Base-by-base conservation (phyloP, 805 yeast species). In the Wickerhamiella lipophila region DNA sequence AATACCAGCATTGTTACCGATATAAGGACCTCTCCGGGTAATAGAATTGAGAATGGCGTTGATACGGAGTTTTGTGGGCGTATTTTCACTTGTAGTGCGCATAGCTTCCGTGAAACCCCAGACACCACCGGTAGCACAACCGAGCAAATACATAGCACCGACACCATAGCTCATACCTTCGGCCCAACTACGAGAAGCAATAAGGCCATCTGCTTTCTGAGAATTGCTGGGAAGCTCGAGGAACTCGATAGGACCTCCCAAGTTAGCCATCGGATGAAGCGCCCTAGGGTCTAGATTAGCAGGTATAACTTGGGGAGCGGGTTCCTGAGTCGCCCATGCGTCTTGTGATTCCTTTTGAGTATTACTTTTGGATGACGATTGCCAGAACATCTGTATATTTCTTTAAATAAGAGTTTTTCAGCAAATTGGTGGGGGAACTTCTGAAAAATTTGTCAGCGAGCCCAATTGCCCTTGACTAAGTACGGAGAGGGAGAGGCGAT, bases 141-240 rank as follows among this genome's bases (percentile, higher is more conserved):
- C 71, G 27, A 83, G 58, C 56, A 92, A 73, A 64, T 92, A 92
- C 47, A 87, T 86, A 6, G 95, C 79, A 67, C 98, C 98, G 9
- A 97, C 83, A 58, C 98, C 98, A 67, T 92, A 92, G 75, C 96
- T 87, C 55, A 92, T 74, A 69, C 92, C 97, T 65, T 92, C 98
- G 13, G 87, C 76, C 94, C 96, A 92, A 58, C 94, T 95, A 69
- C 96, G 80, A n/a, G 94, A 83, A 23, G 98, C 96, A 54, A 92
- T 75, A 51, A 89, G 64, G 51, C 96, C 94, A 61, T 84, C 86
- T 1, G 94, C 77, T 38, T 46, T 49, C 27, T 45, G 36, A 27
- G 56, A 47, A 50, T 57, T 57, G 9, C 59, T 56, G 59, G 89
- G 96, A 53, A 92, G 72, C 58, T 89, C 95, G 56, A 92, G 68